Evolutionary conservation across 495 filamentous ascomycete genomes (phyloP).

Genomic region (Neurospora sublineolata): DNA sequence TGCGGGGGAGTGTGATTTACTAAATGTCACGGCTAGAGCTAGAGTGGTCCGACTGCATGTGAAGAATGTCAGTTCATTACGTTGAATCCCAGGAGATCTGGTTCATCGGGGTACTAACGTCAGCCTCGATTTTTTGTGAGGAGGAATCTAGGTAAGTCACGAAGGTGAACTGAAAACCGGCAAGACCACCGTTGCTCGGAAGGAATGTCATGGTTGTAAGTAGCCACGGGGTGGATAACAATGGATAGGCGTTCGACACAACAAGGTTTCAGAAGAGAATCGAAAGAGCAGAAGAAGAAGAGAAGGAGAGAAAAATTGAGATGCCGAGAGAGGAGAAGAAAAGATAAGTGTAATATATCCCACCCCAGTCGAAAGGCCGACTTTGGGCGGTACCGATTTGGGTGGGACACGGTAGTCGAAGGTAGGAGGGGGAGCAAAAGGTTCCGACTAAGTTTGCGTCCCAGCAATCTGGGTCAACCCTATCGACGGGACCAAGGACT

Average conservation of each 20-base stretch:
- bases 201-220: neutral
- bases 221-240: neutral
- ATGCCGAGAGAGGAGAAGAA: neutral
- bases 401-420: neutral
- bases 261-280: neutral
- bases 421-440: neutral
- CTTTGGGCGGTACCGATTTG: neutral
- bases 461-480: slow-evolving; percentile 14
- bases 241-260: neutral
- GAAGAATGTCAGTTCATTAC: neutral
- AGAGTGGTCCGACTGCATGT: neutral
- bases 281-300: neutral
- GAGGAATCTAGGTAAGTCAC: slow-evolving; percentile 19
- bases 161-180: slow-evolving; percentile 24
- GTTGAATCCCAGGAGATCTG: neutral
- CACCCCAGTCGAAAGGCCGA: neutral
- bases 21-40: slow-evolving; percentile 7
- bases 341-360: neutral
- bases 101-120: slow-evolving; percentile 15
- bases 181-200: slow-evolving; percentile 4
- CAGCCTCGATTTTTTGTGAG: slow-evolving; percentile 14
- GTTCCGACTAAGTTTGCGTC: neutral
- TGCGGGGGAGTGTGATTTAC: neutral
- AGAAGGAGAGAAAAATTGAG: neutral
- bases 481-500: neutral